phyloP scores from a whole-genome alignment of 306 rosid species.

The Castanea sativa region DNA sequence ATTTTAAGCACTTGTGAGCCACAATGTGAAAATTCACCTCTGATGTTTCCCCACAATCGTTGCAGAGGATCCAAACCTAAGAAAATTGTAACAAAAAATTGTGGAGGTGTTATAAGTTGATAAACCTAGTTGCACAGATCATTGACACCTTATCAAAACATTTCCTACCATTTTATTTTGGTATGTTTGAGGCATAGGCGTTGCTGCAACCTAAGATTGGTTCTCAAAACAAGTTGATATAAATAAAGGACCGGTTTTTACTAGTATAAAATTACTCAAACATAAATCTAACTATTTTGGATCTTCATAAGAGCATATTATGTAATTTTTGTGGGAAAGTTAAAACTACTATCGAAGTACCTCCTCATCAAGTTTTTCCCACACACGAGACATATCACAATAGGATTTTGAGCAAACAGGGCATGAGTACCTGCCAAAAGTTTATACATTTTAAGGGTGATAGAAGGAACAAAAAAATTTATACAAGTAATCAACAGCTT shows the following conservation, averaged over 20 bases:
- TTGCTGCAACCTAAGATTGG: constrained; percentile 32
- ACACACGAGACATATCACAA: constrained; percentile 65
- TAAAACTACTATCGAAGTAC: constrained; percentile 15
- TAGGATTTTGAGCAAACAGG: constrained; percentile 79
- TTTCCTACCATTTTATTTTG: constrained; percentile 37
- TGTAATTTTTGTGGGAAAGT: neutral
- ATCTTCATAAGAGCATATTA: neutral
- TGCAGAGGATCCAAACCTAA: constrained; percentile 76
- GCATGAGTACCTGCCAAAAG: constrained; percentile 61
- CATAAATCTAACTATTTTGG: neutral
- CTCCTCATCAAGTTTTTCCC: constrained; percentile 68
- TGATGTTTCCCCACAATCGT: constrained; percentile 62
- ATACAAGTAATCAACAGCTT: neutral
- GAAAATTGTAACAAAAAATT: neutral
- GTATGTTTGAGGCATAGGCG: constrained; percentile 45
- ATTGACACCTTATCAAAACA: neutral
- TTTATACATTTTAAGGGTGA: neutral
- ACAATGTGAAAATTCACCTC: constrained; percentile 54
- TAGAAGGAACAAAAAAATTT: neutral
- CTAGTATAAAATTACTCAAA: neutral
- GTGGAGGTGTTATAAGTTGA: neutral
- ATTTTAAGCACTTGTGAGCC: constrained; percentile 48
- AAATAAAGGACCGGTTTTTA: too few relatives aligned
- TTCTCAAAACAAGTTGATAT: neutral
- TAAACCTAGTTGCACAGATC: neutral